Percentiles rank a stretch among this genome's conserved stretches.
Evolutionary conservation across 78 protist genomes (phyloP).

Genomic region (Bigelowiella natans): DNA sequence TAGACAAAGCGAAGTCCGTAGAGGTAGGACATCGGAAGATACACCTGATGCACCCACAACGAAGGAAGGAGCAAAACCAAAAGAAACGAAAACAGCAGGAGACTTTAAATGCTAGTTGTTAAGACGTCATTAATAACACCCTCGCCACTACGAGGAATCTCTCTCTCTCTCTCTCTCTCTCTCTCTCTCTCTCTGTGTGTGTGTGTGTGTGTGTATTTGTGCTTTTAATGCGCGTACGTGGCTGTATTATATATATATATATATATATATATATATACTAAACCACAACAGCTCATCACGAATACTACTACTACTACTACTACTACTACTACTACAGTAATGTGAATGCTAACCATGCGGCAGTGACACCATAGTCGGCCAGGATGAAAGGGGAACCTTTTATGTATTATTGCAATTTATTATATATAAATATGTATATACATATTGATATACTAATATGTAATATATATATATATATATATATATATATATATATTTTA

Average conservation of each 20-base stretch:
- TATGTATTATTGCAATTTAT: not conserved
- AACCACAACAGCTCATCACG: no score
- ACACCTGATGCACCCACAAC: no score
- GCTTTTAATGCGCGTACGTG: not conserved
- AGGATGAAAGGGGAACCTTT: conserved; percentile 56
- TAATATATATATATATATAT: not conserved
- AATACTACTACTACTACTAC: no score
- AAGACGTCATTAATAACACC: not conserved
- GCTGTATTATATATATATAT: not conserved
- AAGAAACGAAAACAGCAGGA: no score
- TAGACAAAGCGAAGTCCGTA: not conserved
- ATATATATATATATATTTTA: not conserved
- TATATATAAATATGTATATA: not conserved
- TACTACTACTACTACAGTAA: no score
- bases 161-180: not conserved
- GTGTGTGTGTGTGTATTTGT: no score
- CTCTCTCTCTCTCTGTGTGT: not conserved
- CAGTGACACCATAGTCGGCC: conserved; percentile 77
- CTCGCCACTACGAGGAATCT: not conserved
- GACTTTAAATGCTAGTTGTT: no score
- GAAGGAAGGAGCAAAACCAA: no score
- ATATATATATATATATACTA: not conserved
- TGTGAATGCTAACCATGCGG: conserved; percentile 82
- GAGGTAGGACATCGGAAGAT: not conserved
- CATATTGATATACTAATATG: not conserved